phyloP scores from a whole-genome alignment of 2,329 filamentous ascomycete genomes.

The Bisporella sp. region DNA sequence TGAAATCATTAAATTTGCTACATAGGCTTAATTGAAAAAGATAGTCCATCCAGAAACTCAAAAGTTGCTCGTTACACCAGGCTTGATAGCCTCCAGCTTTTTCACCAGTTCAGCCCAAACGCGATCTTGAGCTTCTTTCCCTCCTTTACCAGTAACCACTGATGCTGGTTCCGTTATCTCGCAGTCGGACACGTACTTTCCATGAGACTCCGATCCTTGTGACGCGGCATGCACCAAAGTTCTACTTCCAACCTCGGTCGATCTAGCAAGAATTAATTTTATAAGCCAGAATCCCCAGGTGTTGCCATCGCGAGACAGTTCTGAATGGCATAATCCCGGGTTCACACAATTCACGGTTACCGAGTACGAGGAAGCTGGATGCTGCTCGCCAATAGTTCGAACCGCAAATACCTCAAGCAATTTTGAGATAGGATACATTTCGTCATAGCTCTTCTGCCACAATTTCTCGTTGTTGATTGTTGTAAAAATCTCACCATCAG shows the following conservation, averaged over 20 bases:
- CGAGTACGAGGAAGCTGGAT: not conserved
- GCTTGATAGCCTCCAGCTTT: constrained; percentile 23
- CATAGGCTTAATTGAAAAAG: too few relatives aligned
- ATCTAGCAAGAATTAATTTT: constrained; percentile 12
- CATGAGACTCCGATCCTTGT: constrained; percentile 23
- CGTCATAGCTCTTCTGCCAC: not conserved
- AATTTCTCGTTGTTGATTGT: not conserved
- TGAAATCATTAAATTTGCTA: too few relatives aligned
- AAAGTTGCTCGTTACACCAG: constrained; percentile 10
- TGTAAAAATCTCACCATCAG: not conserved
- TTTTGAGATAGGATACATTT: not conserved
- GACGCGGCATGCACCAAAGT: constrained; percentile 23
- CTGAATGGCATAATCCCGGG: constrained; percentile 5
- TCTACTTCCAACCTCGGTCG: constrained; percentile 24
- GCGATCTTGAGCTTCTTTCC: constrained; percentile 15
- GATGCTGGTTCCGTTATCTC: not conserved
- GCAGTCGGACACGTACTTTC: constrained; percentile 4
- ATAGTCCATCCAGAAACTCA: too few relatives aligned
- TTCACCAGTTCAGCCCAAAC: constrained; percentile 24
- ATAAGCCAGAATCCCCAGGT: constrained; percentile 2
- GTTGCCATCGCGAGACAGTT: constrained; percentile 1
- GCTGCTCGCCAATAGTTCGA: not conserved
- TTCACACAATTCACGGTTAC: not conserved
- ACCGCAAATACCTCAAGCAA: not conserved
- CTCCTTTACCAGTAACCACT: constrained; percentile 20